Conservation (phyloP, 225 moss, liverwort and hornwort genomes). For the Physcomitrellopsis africana region DNA sequence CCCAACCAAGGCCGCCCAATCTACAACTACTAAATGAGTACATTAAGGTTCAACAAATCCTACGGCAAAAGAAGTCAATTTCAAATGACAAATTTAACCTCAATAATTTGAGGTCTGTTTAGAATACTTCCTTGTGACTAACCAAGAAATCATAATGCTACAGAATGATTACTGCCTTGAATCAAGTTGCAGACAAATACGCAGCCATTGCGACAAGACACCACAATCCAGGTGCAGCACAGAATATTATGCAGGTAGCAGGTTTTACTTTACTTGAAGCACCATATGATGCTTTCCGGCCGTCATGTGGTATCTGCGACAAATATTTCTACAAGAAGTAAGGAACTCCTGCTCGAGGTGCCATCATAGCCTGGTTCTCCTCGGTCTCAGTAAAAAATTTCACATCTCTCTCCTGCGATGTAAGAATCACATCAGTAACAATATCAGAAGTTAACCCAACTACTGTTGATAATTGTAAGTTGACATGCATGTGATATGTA, state of each 20-base stretch:
- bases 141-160: slow-evolving; percentile 35
- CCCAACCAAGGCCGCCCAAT: slow-evolving; percentile 38
- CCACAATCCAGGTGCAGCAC: slow-evolving; percentile 52
- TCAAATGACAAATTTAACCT: slow-evolving; percentile 49
- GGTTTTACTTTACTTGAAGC: slow-evolving; percentile 35
- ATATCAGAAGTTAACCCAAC: neutral
- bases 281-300: slow-evolving; percentile 34
- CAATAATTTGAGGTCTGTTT: slow-evolving; percentile 45
- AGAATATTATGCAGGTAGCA: slow-evolving; percentile 45
- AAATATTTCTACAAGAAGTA: slow-evolving; percentile 89
- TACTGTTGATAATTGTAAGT: neutral
- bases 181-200: slow-evolving; percentile 44
- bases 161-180: slow-evolving; percentile 36
- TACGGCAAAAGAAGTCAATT: slow-evolving; percentile 42
- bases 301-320: slow-evolving; percentile 43
- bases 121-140: slow-evolving; percentile 38
- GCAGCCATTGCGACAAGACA: slow-evolving; percentile 36
- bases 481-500: neutral
- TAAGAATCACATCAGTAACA: neutral
- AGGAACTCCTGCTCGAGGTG: slow-evolving; percentile 94
- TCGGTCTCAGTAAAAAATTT: slow-evolving; percentile 99
- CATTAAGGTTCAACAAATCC: slow-evolving; percentile 44
- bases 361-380: slow-evolving; percentile 99
- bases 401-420: slow-evolving; percentile 93
- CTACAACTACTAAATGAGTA: slow-evolving; percentile 45